Conservation (phyloP, 2,329 filamentous ascomycete genomes). For the Diaporthe batatas region DNA sequence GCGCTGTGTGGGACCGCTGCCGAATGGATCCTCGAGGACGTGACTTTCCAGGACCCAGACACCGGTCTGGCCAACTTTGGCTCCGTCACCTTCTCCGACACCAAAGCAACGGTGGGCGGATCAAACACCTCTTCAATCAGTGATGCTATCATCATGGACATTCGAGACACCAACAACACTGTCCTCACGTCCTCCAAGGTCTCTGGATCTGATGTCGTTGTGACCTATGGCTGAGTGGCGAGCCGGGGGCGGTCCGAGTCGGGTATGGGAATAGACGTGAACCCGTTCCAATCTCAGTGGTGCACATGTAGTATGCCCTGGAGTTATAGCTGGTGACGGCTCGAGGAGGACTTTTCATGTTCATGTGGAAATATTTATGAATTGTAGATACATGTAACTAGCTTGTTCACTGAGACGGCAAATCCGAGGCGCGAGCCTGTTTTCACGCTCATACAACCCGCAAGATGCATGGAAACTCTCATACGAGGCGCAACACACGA, state of each 20-base stretch:
- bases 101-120: slow-evolving; percentile 51
- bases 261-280: neutral
- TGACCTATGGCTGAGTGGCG: slow-evolving; percentile 51
- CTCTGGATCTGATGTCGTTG: slow-evolving; percentile 26
- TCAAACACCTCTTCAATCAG: slow-evolving; percentile 50
- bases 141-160: slow-evolving; percentile 56
- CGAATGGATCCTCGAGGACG: slow-evolving; percentile 42
- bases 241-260: no score
- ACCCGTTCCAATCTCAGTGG: neutral
- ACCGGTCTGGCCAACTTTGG: slow-evolving; percentile 62
- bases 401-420: neutral
- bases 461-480: no score
- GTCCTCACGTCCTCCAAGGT: slow-evolving; percentile 35
- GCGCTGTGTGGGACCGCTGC: slow-evolving; percentile 35
- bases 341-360: neutral
- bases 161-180: slow-evolving; percentile 53
- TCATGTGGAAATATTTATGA: neutral
- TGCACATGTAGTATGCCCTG: neutral
- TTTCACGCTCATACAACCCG: neutral
- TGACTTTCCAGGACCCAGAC: slow-evolving; percentile 48
- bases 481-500: neutral
- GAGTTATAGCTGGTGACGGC: neutral
- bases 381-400: slow-evolving; percentile 28
- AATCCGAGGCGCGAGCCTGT: neutral
- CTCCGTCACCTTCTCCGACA: slow-evolving; percentile 57